A percentile compares a stretch with the other conserved stretches of the same genome.
These are phyloP conservation scores for Nigrograna mackinnonii DNA, from an alignment of 2,329 filamentous ascomycete genomes.

Conservation along the genomic window DNA sequence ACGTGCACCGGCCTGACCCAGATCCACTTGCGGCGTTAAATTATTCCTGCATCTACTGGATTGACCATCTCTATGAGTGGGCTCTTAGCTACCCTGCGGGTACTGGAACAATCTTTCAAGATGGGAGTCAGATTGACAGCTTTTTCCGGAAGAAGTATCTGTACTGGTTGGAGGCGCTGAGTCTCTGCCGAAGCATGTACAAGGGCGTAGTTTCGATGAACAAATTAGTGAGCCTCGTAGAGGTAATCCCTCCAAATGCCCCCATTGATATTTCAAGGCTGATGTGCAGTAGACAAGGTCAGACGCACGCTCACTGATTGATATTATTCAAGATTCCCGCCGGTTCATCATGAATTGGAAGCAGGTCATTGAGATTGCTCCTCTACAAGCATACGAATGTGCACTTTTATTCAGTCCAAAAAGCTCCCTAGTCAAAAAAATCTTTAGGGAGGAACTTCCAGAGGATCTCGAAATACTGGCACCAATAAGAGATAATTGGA, in stretches of 20 bases:
- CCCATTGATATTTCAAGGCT: no score
- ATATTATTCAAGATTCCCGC: no score
- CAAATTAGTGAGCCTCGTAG: conserved; percentile 4
- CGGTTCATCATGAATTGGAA: neutral
- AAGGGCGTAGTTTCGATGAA: conserved; percentile 14
- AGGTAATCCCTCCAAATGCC: neutral
- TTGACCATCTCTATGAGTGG: conserved; percentile 32
- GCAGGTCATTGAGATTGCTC: neutral
- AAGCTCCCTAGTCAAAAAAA: conserved; percentile 7
- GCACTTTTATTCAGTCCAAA: conserved; percentile 17
- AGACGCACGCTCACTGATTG: no score
- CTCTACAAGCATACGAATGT: conserved; percentile 21
- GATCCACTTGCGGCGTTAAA: conserved; percentile 18
- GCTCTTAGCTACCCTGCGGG: no score
- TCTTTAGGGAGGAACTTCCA: conserved; percentile 5
- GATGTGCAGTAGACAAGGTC: no score
- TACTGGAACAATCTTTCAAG: no score
- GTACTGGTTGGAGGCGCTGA: conserved; percentile 9
- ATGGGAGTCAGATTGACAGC: conserved; percentile 6
- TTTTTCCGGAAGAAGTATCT: conserved; percentile 12
- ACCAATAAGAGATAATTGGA: conserved; percentile 5
- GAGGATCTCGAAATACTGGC: conserved; percentile 10
- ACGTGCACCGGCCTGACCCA: conserved; percentile 12
- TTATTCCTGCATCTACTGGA: conserved; percentile 40
- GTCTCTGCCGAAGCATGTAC: conserved; percentile 11